phyloP scores from a whole-genome alignment of 2,329 filamentous ascomycete genomes.

The Epichloe glyceriae region DNA sequence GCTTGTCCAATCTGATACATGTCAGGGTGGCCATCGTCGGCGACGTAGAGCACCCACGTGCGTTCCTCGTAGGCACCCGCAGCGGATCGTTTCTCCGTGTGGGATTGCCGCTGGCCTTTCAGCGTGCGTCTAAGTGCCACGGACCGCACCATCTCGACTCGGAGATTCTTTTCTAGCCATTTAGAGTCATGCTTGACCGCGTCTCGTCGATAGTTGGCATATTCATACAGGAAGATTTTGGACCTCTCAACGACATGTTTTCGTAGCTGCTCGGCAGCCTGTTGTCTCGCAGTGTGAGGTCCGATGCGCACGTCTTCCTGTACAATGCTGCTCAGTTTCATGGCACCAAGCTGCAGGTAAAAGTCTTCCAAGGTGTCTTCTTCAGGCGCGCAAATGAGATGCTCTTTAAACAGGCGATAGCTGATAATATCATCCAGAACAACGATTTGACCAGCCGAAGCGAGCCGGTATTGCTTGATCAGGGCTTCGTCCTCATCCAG shows the following conservation, averaged over 20 bases:
- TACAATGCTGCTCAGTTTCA: constrained; percentile 62
- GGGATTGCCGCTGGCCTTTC: constrained; percentile 52
- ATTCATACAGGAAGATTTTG: constrained; percentile 78
- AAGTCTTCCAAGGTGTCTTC: constrained; percentile 79
- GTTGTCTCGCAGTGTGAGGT: constrained; percentile 50
- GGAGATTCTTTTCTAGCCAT: constrained; percentile 81
- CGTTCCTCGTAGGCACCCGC: constrained; percentile 43
- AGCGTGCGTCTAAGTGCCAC: constrained; percentile 70
- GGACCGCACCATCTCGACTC: constrained; percentile 63
- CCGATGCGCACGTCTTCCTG: constrained; percentile 68
- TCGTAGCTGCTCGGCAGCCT: constrained; percentile 53
- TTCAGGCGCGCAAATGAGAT: constrained; percentile 74
- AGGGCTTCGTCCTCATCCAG: constrained; percentile 49
- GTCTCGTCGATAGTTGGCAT: constrained; percentile 55
- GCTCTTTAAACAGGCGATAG: constrained; percentile 77
- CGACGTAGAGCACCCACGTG: constrained; percentile 62
- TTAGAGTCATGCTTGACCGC: constrained; percentile 74
- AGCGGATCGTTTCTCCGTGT: constrained; percentile 63
- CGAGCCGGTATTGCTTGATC: constrained; percentile 68
- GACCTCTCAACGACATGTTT: constrained; percentile 78
- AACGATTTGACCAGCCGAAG: constrained; percentile 57
- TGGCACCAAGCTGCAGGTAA: constrained; percentile 69
- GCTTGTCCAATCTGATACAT: constrained; percentile 88
- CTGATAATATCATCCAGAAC: constrained; percentile 81
- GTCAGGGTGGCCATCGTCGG: constrained; percentile 54